Percentiles rank a stretch among this genome's conserved stretches.
These are phyloP conservation scores for Penicillium hesseltinei DNA, from an alignment of 2,329 filamentous ascomycete genomes.

Conservation along the genomic window DNA sequence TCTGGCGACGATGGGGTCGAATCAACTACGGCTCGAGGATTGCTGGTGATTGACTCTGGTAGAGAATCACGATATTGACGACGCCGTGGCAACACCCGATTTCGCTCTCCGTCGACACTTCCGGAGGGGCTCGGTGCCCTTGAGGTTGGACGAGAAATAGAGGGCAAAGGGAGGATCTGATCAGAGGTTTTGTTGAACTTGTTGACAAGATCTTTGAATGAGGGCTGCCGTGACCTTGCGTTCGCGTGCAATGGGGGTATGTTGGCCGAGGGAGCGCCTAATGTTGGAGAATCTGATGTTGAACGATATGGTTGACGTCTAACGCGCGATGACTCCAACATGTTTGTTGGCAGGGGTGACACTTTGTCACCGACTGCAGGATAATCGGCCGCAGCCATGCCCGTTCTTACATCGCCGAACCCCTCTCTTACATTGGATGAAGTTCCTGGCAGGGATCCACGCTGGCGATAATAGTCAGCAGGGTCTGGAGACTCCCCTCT, in stretches of 20 bases:
- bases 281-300: constrained; percentile 31
- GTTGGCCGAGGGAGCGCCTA: constrained; percentile 19
- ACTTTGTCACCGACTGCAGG: constrained; percentile 19
- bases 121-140: constrained; percentile 37
- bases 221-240: constrained; percentile 54
- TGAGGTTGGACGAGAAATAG: constrained; percentile 33
- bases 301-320: constrained; percentile 32
- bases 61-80: constrained; percentile 23
- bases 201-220: constrained; percentile 76
- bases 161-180: constrained; percentile 44
- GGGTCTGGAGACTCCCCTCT: constrained; percentile 42
- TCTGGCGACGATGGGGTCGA: constrained; percentile 14
- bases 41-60: constrained; percentile 9
- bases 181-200: constrained; percentile 68
- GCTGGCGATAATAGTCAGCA: constrained; percentile 52
- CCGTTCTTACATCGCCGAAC: constrained; percentile 18
- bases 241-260: constrained; percentile 12
- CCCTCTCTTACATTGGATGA: constrained; percentile 27
- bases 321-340: constrained; percentile 21
- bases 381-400: constrained; percentile 21
- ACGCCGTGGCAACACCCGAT: constrained; percentile 29
- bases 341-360: constrained; percentile 29
- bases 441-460: constrained; percentile 36
- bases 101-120: constrained; percentile 27
- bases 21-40: constrained; percentile 19